Conservation (phyloP, 2,329 filamentous ascomycete genomes). For the Pyrenophora seminiperda region DNA sequence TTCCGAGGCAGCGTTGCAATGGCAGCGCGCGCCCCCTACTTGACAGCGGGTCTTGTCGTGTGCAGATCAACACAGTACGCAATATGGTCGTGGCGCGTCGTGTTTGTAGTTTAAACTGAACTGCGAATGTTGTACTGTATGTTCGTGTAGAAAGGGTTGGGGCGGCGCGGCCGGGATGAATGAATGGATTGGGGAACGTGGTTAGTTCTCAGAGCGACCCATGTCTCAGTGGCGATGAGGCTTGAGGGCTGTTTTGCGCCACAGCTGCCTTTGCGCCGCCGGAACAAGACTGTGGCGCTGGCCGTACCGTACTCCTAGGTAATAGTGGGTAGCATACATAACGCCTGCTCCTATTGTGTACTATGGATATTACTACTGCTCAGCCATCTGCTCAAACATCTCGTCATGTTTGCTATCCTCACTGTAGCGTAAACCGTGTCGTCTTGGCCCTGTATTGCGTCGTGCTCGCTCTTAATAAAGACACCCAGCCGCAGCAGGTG, state of each 20-base stretch:
- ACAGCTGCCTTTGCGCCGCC: slow-evolving; percentile 7
- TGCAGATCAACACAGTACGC: background rate
- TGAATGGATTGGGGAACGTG: slow-evolving; percentile 16
- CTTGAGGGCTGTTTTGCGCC: slow-evolving; percentile 9
- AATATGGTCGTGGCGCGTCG: background rate
- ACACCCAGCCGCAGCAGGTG: slow-evolving; percentile 11
- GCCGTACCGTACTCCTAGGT: too few species aligned
- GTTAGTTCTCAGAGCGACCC: slow-evolving; percentile 17
- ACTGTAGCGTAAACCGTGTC: too few species aligned
- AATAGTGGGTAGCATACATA: too few species aligned
- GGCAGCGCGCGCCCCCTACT: background rate
- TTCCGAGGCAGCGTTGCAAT: slow-evolving; percentile 1
- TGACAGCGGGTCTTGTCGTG: background rate
- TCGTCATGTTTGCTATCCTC: too few species aligned
- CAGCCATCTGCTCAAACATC: too few species aligned
- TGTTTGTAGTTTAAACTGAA: background rate
- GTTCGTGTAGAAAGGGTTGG: slow-evolving; percentile 2
- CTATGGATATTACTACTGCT: too few species aligned
- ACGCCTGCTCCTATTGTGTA: too few species aligned
- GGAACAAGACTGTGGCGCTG: slow-evolving; percentile 7
- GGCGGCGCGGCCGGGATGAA: slow-evolving; percentile 4
- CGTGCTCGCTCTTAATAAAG: too few species aligned
- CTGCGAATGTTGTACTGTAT: background rate
- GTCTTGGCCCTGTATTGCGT: background rate
- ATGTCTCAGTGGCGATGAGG: slow-evolving; percentile 3